Evolutionary conservation across 129 eudicot species (phyloP).

Genomic region (Pittosporum tobira): DNA sequence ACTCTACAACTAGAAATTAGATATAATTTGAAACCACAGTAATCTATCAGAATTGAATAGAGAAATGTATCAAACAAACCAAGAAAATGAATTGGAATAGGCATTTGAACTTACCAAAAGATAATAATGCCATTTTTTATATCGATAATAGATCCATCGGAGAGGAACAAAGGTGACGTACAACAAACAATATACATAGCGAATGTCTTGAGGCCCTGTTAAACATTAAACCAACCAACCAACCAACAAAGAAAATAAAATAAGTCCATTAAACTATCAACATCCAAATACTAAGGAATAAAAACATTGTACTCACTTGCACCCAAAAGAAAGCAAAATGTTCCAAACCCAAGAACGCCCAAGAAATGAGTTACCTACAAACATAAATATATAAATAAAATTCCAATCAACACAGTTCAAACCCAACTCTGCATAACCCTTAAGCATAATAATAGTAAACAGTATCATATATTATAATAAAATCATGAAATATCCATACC

Average conservation of each 20-base stretch:
- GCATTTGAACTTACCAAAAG: constrained; percentile 53
- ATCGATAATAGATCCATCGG: constrained; percentile 90
- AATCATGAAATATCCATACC: neutral
- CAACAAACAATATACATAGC: constrained; percentile 82
- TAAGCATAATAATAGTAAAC: too few relatives aligned
- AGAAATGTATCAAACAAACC: neutral
- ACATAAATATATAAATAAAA: constrained; percentile 18
- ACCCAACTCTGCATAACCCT: neutral
- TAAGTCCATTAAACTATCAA: too few relatives aligned
- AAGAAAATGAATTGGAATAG: neutral
- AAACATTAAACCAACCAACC: constrained; percentile 2
- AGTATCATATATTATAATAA: neutral
- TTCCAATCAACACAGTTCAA: constrained; percentile 10
- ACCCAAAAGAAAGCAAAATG: constrained; percentile 92
- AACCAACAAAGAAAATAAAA: constrained; percentile 13
- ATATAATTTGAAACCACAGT: neutral
- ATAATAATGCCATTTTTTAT: constrained; percentile 98
- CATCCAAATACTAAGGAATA: neutral
- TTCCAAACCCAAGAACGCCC: constrained; percentile 89
- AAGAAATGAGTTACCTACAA: constrained; percentile 78
- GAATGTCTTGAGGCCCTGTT: constrained; percentile 92
- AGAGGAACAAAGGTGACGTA: constrained; percentile 87
- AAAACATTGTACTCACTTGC: constrained; percentile 62
- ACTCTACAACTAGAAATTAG: neutral
- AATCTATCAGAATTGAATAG: neutral